Evolutionary conservation across 2,329 filamentous ascomycete genomes (phyloP).

Genomic region (Leptographium radiaticola): DNA sequence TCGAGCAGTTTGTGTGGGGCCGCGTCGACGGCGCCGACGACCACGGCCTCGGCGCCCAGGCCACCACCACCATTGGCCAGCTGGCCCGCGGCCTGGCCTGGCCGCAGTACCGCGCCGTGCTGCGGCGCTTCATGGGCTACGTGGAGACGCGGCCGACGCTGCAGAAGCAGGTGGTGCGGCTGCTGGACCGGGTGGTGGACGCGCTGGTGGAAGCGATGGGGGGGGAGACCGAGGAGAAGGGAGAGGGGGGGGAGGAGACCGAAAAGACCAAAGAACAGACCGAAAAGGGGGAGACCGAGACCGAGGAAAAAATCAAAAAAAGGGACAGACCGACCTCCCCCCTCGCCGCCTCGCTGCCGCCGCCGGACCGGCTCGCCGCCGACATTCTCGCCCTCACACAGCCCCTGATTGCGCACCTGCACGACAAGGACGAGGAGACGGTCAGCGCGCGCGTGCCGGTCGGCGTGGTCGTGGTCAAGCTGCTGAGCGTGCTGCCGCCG

Average conservation of each 20-base stretch:
- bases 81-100: constrained; percentile 71
- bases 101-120: constrained; percentile 75
- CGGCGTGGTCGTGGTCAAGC: constrained; percentile 76
- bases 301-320: constrained; percentile 11
- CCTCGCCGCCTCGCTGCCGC: constrained; percentile 54
- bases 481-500: constrained; percentile 67
- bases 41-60: constrained; percentile 75
- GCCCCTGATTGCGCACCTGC: constrained; percentile 68
- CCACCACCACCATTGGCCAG: constrained; percentile 65
- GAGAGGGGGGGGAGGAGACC: neutral
- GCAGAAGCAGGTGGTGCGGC: constrained; percentile 73
- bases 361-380: constrained; percentile 49
- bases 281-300: constrained; percentile 18
- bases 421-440: constrained; percentile 87
- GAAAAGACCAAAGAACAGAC: constrained; percentile 28
- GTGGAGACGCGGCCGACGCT: constrained; percentile 67
- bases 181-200: constrained; percentile 73
- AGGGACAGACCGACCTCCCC: constrained; percentile 18
- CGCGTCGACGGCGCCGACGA: constrained; percentile 61
- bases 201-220: constrained; percentile 45
- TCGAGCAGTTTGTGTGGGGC: constrained; percentile 91
- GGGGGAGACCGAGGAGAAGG: constrained; percentile 16
- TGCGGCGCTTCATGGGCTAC: constrained; percentile 74
- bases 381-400: constrained; percentile 71
- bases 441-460: constrained; percentile 88